Evolutionary conservation across 805 yeast species (phyloP), one percentile per base, ranked within the genome.

Genomic region (Vanderwaltozyma verrucispora): DNA sequence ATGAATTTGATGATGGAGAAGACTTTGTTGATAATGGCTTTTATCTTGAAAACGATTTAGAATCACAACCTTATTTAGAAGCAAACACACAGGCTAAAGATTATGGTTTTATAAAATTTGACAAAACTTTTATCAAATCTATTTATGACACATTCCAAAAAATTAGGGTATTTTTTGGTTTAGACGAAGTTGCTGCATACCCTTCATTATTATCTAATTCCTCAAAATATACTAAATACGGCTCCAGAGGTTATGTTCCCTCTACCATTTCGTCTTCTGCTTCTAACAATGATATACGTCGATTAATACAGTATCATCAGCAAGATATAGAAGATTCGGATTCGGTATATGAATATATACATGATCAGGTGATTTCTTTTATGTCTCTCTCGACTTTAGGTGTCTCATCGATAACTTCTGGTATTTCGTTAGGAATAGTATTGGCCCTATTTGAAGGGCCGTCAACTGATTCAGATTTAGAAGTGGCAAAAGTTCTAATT

Each of bases 1-100:
- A 57, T 40, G 62, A 57, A 41, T 56, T 57, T 39, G 62, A 57
- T 38, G 58, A 54, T 35, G 59, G 50, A 1, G 56, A 55, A 23
- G 55, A 41, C 9, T 33, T 32, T 15, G 51, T 49, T 16, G 53
- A 41, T 15, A 32, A 30, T 14, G 40, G 40, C 3, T 46, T 46
- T 25, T 49, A 41, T 40, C n/a, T 37, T 24, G 32, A 30, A 26
- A 13, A 32, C 15, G 30, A 24, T 2, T 9, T 30, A 19, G 37
- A 30, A 20, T 14, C 5, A 13, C 30, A 17, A 13, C 1, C 11
- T n/a, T 26, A 5, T 7, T 12, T 28, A 11, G 11, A 10, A 16
- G 18, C 36, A 6, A 29, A 28, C 15, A 30, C 28, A n/a, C 33
- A 33, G 10, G n/a, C 26, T 1, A 16, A 21, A 12, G 58, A 48